These are phyloP conservation scores for Linnemannia hyalina DNA, from an alignment of 192 early-diverging fungal species.

Conservation along the genomic window DNA sequence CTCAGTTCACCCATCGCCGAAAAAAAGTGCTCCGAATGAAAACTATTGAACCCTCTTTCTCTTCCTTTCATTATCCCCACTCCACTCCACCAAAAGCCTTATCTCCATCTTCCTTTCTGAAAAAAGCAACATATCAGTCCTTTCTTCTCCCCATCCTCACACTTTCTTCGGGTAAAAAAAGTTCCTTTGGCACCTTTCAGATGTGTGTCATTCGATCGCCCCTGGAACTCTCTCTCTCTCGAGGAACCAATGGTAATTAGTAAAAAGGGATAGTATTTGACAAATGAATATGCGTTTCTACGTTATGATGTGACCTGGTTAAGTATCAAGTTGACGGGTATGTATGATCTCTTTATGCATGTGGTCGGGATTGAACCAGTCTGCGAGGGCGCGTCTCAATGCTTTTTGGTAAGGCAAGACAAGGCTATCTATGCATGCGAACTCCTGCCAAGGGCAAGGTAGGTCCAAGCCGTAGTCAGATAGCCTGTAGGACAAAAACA, in stretches of 20 bases:
- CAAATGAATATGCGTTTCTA: neutral
- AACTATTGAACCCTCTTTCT: neutral
- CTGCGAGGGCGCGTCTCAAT: neutral
- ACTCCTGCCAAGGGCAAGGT: neutral
- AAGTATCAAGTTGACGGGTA: slow-evolving; percentile 9
- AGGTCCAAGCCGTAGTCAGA: neutral
- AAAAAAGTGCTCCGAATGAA: neutral
- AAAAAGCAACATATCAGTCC: neutral
- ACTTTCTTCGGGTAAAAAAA: slow-evolving; percentile 2
- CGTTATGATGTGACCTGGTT: neutral
- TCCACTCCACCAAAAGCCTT: neutral
- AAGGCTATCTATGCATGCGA: neutral
- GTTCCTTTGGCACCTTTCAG: neutral
- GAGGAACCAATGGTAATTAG: slow-evolving; percentile 5
- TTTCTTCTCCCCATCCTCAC: neutral
- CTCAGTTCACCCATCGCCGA: neutral
- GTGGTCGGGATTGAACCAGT: neutral
- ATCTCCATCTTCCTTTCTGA: neutral
- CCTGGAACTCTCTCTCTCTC: neutral
- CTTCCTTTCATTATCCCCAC: neutral
- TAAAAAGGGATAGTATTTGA: slow-evolving; percentile 5
- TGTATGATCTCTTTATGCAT: neutral
- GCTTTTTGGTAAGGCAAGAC: neutral
- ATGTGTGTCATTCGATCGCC: neutral
- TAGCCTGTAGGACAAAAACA: neutral